Evolutionary conservation across 805 yeast genomes (phyloP), one percentile per base, ranked within the genome.

Genomic region (Metschnikowia gelsemii): DNA sequence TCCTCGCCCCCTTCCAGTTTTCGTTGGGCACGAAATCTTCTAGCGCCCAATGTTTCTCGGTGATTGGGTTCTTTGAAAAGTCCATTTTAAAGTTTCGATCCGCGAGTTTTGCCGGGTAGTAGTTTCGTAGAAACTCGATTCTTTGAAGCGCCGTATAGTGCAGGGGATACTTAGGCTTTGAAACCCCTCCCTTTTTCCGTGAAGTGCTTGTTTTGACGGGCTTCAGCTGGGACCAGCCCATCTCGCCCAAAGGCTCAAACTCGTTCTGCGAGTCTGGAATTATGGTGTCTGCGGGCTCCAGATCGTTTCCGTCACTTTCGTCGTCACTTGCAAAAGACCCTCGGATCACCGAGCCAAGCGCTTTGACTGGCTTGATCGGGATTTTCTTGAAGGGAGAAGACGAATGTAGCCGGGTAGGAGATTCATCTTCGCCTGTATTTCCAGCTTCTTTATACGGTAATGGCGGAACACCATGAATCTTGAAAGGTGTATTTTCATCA

Each of bases 1-100:
- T 38, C 11, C 43, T 44, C 5, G 54, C 46, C n/a, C 50, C 51
- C 29, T 32, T 42, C 52, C 62, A 61, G 8, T 39, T 25, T 4
- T 57, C 57, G 39, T 62, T 62, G n/a, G 58, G 62, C 22, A 53
- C 57, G 43, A 69, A 70, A 44, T 70, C 75, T 16, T 58, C 57
- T 2, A 62, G 43, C 6, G 58, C 57, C 74, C 74, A 70, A 5
- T 35, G 33, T n/a, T 42, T 54, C 32, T 63, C 63, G n/a, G 61
- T 62, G 16, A 70, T 63, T 8, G 74, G 74, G 38, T 70, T 65
- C 4, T 19, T 40, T 3, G 43, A 27, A 11, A 69, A 50, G 39
- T 61, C 55, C 13, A 68, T 56, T 22, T 41, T 49, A 41, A 54
- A 59, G 2, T 30, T 31, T 13, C 54, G 53, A 17, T 55, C 50